Base-by-base conservation (phyloP, 371 early-diverging fungal species). In the Syncephalastrum monosporum region DNA sequence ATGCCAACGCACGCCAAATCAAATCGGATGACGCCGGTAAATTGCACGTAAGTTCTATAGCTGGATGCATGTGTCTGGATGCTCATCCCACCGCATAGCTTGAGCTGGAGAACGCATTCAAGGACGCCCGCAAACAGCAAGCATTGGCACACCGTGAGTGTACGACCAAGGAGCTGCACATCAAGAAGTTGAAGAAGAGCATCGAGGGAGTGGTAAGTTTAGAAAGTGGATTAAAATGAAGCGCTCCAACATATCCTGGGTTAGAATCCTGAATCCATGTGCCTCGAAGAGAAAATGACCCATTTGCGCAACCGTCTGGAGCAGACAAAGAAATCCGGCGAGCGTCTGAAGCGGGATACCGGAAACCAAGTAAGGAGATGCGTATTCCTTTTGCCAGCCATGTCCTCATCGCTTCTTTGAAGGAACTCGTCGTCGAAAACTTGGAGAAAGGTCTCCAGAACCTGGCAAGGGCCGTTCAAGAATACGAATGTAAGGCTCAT, bases 141-240 rank as follows among this genome's bases (percentile, higher is more conserved):
- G 95, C 92, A 10, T 69, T 83, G 47, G 75, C 83, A 5, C 89
- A 87, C 69, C 84, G 89, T 69, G 90, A 95, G n/a, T 72, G 84
- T 3, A 69, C 82, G 49, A 84, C 84, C 45, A 74, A 74, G 49
- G 95, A 95, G 65, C 75, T 86, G 45, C 70, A 86, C 8, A 84
- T 88, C 24, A 86, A 86, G 58, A 85, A 86, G 19, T 69, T 82
- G n/a, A 82, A 77, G 54, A 80, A 76, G 52, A 82, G 82, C 16
- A 58, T 89, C 41, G 82, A 84, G 46, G 83, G 83, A 5, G 66
- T 80, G 72, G 87, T 85, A 67, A 53, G 21, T 12, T 14, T 5
- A 4, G 14, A 25, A 27, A 10, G 7, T 16, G 23, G 5, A 0
- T 25, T 7, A 1, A 14, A 50, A 13, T 19, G 19, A 7, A 50